Evolutionary conservation across 1,139 yeast genomes (phyloP).

Genomic region (Pichia sp.): DNA sequence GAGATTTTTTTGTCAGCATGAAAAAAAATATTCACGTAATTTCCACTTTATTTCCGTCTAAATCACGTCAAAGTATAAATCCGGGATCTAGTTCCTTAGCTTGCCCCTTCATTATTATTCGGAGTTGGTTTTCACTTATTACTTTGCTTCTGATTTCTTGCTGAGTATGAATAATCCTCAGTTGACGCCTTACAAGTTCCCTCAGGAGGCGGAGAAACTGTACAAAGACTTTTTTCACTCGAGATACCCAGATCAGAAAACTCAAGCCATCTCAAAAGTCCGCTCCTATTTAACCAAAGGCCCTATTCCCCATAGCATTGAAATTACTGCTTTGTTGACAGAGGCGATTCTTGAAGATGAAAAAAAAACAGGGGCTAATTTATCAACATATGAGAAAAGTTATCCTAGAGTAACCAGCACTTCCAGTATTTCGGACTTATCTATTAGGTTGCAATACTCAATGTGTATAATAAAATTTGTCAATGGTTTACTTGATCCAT

Average conservation of each 20-base stretch:
- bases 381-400: constrained; percentile 5
- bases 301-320: constrained; percentile 74
- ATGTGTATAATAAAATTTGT: constrained; percentile 85
- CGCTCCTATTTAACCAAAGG: constrained; percentile 64
- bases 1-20: too few relatives aligned
- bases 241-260: constrained; percentile 1
- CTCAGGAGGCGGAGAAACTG: constrained; percentile 10
- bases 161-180: constrained; percentile 14
- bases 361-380: constrained; percentile 23
- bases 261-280: constrained; percentile 44
- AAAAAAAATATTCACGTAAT: too few relatives aligned
- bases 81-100: too few relatives aligned
- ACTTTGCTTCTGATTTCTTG: too few relatives aligned
- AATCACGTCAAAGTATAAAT: too few relatives aligned
- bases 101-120: too few relatives aligned
- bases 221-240: constrained; percentile 6
- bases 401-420: constrained; percentile 4
- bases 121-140: too few relatives aligned
- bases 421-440: constrained; percentile 14
- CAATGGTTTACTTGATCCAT: constrained; percentile 85
- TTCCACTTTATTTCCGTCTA: too few relatives aligned
- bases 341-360: constrained; percentile 51
- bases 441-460: constrained; percentile 52
- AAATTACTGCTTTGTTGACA: constrained; percentile 61
- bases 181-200: constrained; percentile 18